Percentiles rank a stretch among this genome's conserved stretches.
Evolutionary conservation across 176 grass and related monocot species (phyloP).

Genomic region (Cenchrus fungigraminus): DNA sequence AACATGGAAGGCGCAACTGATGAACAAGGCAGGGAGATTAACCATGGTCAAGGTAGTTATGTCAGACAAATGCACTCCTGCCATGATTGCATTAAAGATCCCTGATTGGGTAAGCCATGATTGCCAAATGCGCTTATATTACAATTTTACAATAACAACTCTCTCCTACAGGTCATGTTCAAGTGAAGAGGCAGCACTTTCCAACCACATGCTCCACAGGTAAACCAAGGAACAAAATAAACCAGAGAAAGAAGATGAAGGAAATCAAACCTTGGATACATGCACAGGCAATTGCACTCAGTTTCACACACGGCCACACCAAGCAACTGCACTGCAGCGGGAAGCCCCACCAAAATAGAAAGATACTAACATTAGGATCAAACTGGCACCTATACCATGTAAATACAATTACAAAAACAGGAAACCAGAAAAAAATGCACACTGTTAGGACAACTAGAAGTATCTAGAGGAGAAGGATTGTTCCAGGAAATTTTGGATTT

Average conservation of each 20-base stretch:
- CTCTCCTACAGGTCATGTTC: neutral
- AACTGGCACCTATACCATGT: conserved; percentile 12
- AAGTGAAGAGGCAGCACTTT: neutral
- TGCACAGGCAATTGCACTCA: conserved; percentile 91
- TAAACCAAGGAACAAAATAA: neutral
- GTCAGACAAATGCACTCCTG: no score
- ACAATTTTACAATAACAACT: no score
- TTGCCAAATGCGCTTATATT: no score
- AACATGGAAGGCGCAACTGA: no score
- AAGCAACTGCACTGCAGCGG: conserved; percentile 75
- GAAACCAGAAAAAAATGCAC: conserved; percentile 28
- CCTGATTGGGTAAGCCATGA: no score
- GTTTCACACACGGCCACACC: conserved; percentile 62
- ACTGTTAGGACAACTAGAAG: neutral
- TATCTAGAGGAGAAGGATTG: neutral
- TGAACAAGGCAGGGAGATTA: no score
- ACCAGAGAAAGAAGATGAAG: conserved; percentile 18
- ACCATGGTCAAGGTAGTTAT: no score
- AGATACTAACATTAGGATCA: conserved; percentile 5
- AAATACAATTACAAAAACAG: conserved; percentile 24
- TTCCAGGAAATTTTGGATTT: neutral
- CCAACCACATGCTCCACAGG: neutral
- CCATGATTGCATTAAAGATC: no score
- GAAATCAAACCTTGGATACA: conserved; percentile 68
- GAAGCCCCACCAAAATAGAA: neutral